These are phyloP conservation scores for Neofusicoccum sp. DNA, from an alignment of 2,329 filamentous ascomycete genomes.

Conservation along the genomic window DNA sequence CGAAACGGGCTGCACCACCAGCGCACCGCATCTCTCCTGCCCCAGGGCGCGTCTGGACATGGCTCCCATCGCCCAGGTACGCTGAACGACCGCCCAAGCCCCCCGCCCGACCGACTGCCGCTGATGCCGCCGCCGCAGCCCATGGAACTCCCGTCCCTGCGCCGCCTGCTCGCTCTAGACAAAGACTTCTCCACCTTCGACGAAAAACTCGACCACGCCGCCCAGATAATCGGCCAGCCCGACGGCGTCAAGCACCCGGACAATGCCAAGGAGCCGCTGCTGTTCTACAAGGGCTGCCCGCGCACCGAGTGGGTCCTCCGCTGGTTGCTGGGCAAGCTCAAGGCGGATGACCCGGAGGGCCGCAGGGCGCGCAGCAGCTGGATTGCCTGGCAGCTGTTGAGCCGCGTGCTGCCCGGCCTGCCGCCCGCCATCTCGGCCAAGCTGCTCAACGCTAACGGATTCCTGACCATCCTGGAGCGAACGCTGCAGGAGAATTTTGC, in stretches of 20 bases:
- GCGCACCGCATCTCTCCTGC: slow-evolving; percentile 15
- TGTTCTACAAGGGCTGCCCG: slow-evolving; percentile 29
- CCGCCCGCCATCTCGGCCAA: slow-evolving; percentile 68
- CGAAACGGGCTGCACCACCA: slow-evolving; percentile 12
- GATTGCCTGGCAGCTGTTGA: slow-evolving; percentile 58
- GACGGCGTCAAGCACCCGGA: slow-evolving; percentile 17
- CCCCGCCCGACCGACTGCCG: neutral
- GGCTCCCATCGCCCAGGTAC: slow-evolving; percentile 18
- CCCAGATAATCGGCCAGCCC: slow-evolving; percentile 40
- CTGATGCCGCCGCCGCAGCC: slow-evolving; percentile 14
- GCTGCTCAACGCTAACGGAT: slow-evolving; percentile 67
- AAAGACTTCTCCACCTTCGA: slow-evolving; percentile 36
- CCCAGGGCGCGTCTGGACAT: slow-evolving; percentile 15
- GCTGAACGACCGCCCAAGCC: slow-evolving; percentile 4
- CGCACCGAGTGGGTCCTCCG: slow-evolving; percentile 65
- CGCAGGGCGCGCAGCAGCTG: slow-evolving; percentile 43
- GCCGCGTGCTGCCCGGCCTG: slow-evolving; percentile 61
- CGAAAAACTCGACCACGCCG: slow-evolving; percentile 41
- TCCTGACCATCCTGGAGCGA: slow-evolving; percentile 64
- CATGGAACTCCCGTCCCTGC: slow-evolving; percentile 30
- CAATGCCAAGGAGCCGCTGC: neutral
- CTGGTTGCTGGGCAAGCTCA: slow-evolving; percentile 64
- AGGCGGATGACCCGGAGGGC: slow-evolving; percentile 37
- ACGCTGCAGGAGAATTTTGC: slow-evolving; percentile 57
- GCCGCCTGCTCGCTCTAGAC: slow-evolving; percentile 40